Evolutionary conservation across 2,329 filamentous ascomycete species (phyloP).

Genomic region (Sporothrix curviconia): DNA sequence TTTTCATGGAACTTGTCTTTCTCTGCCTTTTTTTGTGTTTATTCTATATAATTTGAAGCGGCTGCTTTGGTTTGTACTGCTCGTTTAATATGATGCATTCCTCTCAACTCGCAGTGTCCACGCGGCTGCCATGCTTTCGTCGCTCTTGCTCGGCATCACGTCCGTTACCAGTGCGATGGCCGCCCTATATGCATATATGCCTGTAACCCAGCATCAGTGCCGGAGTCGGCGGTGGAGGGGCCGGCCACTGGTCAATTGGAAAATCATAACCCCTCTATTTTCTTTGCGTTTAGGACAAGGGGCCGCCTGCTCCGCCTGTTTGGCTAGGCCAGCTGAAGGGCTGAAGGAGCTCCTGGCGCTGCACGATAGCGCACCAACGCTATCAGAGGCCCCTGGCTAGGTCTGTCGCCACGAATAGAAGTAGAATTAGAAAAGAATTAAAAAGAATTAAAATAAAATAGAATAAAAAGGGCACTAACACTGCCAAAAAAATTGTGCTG

Average conservation of each 20-base stretch:
- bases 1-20: too few relatives aligned
- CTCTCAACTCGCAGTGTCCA: too few relatives aligned
- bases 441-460: slow-evolving; percentile 2
- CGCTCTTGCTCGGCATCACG: too few relatives aligned
- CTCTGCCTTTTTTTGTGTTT: too few relatives aligned
- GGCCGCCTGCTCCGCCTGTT: not conserved
- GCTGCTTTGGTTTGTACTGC: too few relatives aligned
- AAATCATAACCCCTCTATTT: not conserved
- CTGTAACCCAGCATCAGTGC: too few relatives aligned
- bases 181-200: too few relatives aligned
- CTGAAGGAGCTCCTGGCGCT: not conserved
- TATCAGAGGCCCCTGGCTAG: not conserved
- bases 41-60: too few relatives aligned
- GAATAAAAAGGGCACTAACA: not conserved
- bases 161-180: too few relatives aligned
- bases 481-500: not conserved
- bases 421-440: not conserved
- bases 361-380: slow-evolving; percentile 1
- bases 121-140: too few relatives aligned
- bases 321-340: not conserved
- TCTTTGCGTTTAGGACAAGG: not conserved
- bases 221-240: slow-evolving; percentile 6
- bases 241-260: not conserved
- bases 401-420: too few relatives aligned
- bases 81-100: too few relatives aligned